These are phyloP conservation scores for Lodderomyces beijingensis DNA, from an alignment of 1,139 yeast species.

Conservation along the genomic window DNA sequence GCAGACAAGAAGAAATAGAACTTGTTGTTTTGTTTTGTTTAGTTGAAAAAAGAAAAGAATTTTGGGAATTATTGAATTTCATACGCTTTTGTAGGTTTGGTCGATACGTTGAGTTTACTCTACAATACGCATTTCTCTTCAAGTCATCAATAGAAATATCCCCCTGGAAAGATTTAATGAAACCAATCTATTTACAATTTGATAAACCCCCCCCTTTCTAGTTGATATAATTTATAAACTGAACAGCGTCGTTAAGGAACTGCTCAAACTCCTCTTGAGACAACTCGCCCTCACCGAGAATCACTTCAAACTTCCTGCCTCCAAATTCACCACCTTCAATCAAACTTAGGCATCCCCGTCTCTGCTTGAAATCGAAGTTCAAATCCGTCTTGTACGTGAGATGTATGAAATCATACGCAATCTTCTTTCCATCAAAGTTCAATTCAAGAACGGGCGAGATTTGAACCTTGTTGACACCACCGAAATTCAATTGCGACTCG, in stretches of 20 bases:
- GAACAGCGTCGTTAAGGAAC: slow-evolving; percentile 26
- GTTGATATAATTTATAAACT: slow-evolving; percentile 12
- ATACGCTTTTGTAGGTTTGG: no score
- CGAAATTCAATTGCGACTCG: slow-evolving; percentile 35
- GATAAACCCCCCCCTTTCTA: no score
- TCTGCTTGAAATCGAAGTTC: slow-evolving; percentile 31
- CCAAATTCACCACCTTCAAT: slow-evolving; percentile 57
- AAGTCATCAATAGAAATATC: no score
- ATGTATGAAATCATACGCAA: slow-evolving; percentile 42
- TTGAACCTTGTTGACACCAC: slow-evolving; percentile 23
- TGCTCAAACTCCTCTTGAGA: slow-evolving; percentile 21
- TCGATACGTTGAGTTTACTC: no score
- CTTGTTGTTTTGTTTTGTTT: no score
- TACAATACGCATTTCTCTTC: no score
- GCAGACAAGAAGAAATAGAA: slow-evolving; percentile 19
- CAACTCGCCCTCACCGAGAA: slow-evolving; percentile 24
- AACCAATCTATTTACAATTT: no score
- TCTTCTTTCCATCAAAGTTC: slow-evolving; percentile 28
- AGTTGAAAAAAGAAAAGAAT: no score
- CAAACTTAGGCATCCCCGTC: slow-evolving; percentile 41
- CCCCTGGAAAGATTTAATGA: no score
- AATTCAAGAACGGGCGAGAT: slow-evolving; percentile 38
- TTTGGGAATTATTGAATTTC: no score
- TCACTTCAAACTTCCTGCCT: slow-evolving; percentile 48
- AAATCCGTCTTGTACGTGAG: slow-evolving; percentile 41